Percentiles rank a stretch among this genome's conserved stretches.
Evolutionary conservation across 352 stramenopile species (phyloP).

Genomic region (Phytophthora foliorum): DNA sequence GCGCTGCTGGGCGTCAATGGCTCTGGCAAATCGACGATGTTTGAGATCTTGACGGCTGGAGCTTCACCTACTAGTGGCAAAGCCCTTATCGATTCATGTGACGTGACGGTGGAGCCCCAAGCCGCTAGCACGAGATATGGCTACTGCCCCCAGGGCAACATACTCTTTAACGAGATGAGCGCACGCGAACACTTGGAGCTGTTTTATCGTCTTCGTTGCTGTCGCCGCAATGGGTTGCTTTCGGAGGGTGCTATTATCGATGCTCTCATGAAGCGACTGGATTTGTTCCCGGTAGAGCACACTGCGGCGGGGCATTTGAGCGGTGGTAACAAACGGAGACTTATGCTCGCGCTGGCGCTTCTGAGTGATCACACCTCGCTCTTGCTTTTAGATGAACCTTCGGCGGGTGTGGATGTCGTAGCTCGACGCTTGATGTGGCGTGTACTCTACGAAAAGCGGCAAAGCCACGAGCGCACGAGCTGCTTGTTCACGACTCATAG

Average conservation of each 20-base stretch:
- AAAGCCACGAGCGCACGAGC: slow-evolving; percentile 55
- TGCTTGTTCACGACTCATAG: slow-evolving; percentile 90
- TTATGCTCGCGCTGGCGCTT: slow-evolving; percentile 84
- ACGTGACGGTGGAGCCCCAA: slow-evolving; percentile 69
- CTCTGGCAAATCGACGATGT: slow-evolving; percentile 97
- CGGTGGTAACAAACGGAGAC: slow-evolving; percentile 81
- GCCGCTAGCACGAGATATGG: slow-evolving; percentile 65
- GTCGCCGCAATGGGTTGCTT: slow-evolving; percentile 26
- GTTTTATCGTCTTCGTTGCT: slow-evolving; percentile 66
- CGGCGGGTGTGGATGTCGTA: slow-evolving; percentile 83
- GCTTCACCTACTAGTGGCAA: slow-evolving; percentile 77
- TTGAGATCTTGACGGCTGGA: slow-evolving; percentile 95
- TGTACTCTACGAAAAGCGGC: slow-evolving; percentile 69
- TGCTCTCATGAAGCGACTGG: slow-evolving; percentile 58
- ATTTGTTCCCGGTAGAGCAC: slow-evolving; percentile 69
- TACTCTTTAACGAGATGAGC: slow-evolving; percentile 77
- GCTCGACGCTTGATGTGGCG: slow-evolving; percentile 85
- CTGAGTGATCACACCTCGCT: slow-evolving; percentile 72
- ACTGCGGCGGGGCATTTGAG: slow-evolving; percentile 73
- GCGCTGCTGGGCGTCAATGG: slow-evolving; percentile 95
- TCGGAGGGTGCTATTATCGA: slow-evolving; percentile 49
- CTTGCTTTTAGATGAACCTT: slow-evolving; percentile 85
- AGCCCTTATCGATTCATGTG: slow-evolving; percentile 62
- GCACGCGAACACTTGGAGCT: slow-evolving; percentile 83
- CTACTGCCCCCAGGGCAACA: slow-evolving; percentile 87